Evolutionary conservation across 2,329 filamentous ascomycete species (phyloP).

Genomic region (Fusarium gaditjirri): DNA sequence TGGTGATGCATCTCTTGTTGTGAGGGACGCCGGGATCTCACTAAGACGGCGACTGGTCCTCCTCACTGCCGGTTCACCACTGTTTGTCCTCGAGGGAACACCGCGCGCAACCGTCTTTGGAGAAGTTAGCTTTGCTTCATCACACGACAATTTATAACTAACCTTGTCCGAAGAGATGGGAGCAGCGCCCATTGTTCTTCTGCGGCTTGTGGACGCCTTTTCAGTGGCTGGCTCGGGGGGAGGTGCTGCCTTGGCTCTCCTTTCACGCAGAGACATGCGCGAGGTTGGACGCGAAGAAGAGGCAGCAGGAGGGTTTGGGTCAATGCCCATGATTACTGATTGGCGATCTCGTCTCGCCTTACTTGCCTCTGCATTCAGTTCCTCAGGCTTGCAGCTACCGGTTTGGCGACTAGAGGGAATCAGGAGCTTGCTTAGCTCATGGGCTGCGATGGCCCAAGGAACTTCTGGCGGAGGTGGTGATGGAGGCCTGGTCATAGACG

Average conservation of each 20-base stretch:
- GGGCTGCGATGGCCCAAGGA: conserved; percentile 84
- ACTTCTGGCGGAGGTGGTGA: conserved; percentile 83
- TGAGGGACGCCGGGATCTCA: conserved; percentile 54
- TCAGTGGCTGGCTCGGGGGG: conserved; percentile 56
- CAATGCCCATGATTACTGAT: conserved; percentile 55
- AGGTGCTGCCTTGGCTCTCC: conserved; percentile 69
- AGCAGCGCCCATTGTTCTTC: conserved; percentile 68
- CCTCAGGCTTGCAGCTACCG: conserved; percentile 79
- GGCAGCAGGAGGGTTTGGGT: conserved; percentile 41
- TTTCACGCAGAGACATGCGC: conserved; percentile 78
- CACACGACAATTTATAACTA: neutral
- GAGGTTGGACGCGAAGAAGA: conserved; percentile 58
- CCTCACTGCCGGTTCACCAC: conserved; percentile 43
- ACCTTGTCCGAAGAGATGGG: conserved; percentile 46
- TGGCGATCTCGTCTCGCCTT: conserved; percentile 73
- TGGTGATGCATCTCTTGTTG: conserved; percentile 21
- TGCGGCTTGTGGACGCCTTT: conserved; percentile 56
- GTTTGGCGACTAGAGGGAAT: conserved; percentile 82
- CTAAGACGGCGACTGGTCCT: conserved; percentile 61
- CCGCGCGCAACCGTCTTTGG: conserved; percentile 50
- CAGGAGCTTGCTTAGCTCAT: conserved; percentile 83
- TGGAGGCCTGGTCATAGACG: conserved; percentile 55
- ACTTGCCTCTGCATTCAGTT: conserved; percentile 77
- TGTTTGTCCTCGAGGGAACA: conserved; percentile 43
- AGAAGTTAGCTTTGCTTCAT: conserved; percentile 10